Evolutionary conservation across 495 filamentous ascomycete species (phyloP), one percentile per base, ranked within the genome.

Genomic region (Paragyromitra xinjiangensis): DNA sequence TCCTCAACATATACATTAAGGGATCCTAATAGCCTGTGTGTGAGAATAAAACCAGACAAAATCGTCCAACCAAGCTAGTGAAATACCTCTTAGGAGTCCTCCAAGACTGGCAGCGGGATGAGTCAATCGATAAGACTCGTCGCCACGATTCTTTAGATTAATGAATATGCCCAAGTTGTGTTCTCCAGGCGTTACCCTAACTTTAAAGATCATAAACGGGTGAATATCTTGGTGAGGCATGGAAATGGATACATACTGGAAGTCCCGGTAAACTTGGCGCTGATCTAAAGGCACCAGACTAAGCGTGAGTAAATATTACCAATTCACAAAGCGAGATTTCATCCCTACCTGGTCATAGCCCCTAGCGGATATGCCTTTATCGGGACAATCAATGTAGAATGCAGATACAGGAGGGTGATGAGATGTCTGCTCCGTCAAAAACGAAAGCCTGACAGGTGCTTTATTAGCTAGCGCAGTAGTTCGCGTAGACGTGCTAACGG

Each of bases 371-470:
- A 99, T 88, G 6, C 94, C 95, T 82, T 93, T 95, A 66, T 95
- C 93, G 0, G 94, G 93, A 80, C 95, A 98, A 83, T 94, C 92
- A 74, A 98, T 90, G 83, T 91, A 96, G 85, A 97, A 99, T 1
- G 95, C 95, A 58, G 95, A 98, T 77, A 99, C 95, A 12, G 95
- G 95, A 14, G 95, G 95, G 86, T 99, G 95, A 73, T 99, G 95
- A 6, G 95, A 98, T n/a, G 95, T 94, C 81, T 99, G 95, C 83
- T 99, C 95, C 6, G 95, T 99, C 77, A 99, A 85, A 80, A 94
- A 99, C 40, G 93, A 97, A 63, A 99, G 88, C 71, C 90, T 90
- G 79, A 95, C 88, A 24, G 87, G 86, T 70, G 88, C 90, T 39
- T 85, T 77, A 83, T 37, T 82, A 80, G 59, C 87, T 82, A 72